Percentiles rank a stretch among this genome's conserved stretches.
phyloP scores from a whole-genome alignment of 2,329 filamentous ascomycete genomes.

The Calonectria multiphialidica region DNA sequence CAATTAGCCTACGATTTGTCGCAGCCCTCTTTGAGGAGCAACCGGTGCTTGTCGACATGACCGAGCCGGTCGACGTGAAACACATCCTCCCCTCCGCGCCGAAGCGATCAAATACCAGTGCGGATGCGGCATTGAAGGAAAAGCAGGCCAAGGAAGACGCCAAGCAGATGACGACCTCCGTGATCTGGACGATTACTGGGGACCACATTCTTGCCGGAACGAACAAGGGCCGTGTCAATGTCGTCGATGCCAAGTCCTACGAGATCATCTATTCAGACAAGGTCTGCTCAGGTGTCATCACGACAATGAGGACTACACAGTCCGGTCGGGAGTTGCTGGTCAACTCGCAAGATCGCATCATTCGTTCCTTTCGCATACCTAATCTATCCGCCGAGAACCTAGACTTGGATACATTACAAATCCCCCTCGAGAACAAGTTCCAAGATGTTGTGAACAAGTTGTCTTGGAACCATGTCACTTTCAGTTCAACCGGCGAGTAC shows the following conservation, averaged over 20 bases:
- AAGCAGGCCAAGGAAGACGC: conserved; percentile 93
- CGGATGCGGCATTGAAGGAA: conserved; percentile 77
- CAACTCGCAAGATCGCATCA: conserved; percentile 94
- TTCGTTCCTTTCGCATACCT: conserved; percentile 91
- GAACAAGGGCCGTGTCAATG: conserved; percentile 95
- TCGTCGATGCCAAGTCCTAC: conserved; percentile 85
- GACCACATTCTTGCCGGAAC: conserved; percentile 93
- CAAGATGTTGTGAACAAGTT: conserved; percentile 96
- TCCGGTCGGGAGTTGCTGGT: conserved; percentile 91
- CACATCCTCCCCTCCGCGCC: conserved; percentile 85
- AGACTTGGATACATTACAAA: conserved; percentile 86
- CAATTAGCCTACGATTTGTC: conserved; percentile 81
- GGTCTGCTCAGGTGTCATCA: conserved; percentile 88
- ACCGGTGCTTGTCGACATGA: conserved; percentile 87
- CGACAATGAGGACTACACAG: conserved; percentile 82
- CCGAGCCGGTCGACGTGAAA: conserved; percentile 77
- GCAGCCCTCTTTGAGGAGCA: conserved; percentile 95
- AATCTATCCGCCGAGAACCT: conserved; percentile 77
- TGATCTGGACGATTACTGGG: conserved; percentile 87
- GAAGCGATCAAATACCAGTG: conserved; percentile 77
- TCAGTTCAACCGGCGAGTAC: conserved; percentile 94
- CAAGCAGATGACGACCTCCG: conserved; percentile 94
- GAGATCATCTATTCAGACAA: conserved; percentile 91
- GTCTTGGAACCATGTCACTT: conserved; percentile 97
- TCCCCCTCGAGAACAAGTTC: conserved; percentile 97